phyloP scores from a whole-genome alignment of 2,329 filamentous ascomycete species.

The Didymella sp. region DNA sequence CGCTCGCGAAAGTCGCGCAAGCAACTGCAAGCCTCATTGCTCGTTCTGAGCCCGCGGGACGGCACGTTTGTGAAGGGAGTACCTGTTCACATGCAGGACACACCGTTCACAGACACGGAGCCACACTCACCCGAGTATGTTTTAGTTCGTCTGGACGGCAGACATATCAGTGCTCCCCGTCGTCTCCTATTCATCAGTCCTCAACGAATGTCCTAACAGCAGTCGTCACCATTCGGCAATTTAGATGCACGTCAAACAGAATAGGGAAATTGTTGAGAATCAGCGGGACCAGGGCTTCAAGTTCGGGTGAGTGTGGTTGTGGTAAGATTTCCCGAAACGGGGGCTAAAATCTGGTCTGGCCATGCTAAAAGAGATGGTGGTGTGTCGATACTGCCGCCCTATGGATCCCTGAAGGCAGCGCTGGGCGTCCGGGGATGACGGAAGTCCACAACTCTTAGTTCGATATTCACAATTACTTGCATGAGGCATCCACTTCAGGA shows the following conservation, averaged over 20 bases:
- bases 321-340: conserved; percentile 13
- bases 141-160: conserved; percentile 8
- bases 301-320: conserved; percentile 12
- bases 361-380: conserved; percentile 19
- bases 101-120: conserved; percentile 10
- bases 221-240: conserved; percentile 4
- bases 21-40: conserved; percentile 18
- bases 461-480: conserved; percentile 12
- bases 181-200: not conserved
- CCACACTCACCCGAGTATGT: conserved; percentile 5
- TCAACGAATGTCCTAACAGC: not conserved
- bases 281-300: conserved; percentile 16
- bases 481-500: conserved; percentile 4
- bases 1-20: conserved; percentile 39
- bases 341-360: conserved; percentile 24
- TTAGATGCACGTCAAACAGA: conserved; percentile 26
- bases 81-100: conserved; percentile 16
- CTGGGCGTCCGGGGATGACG: conserved; percentile 27
- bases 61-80: conserved; percentile 17
- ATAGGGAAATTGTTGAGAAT: conserved; percentile 27
- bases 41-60: conserved; percentile 20
- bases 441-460: conserved; percentile 24
- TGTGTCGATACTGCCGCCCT: conserved; percentile 27
- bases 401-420: conserved; percentile 24
- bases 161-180: conserved; percentile 2